A percentile compares a stretch with the other conserved stretches of the same genome.
phyloP scores from a whole-genome alignment of 2,329 filamentous ascomycete species.

The Epicoccum nigrum region DNA sequence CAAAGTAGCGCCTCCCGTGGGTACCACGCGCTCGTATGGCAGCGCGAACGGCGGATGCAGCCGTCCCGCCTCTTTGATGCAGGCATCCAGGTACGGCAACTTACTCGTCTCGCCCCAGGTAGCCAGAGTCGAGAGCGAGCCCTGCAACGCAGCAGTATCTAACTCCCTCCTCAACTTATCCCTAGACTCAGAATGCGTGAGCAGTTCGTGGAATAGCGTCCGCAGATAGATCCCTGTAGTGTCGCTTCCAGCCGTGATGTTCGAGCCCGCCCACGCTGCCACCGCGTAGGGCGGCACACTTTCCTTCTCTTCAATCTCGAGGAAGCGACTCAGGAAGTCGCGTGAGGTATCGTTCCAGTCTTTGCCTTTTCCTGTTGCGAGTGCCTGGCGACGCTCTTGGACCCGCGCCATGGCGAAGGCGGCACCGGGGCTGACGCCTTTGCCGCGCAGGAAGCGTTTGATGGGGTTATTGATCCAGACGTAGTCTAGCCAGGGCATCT shows the following conservation, averaged over 20 bases:
- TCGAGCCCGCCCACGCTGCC: conserved; percentile 21
- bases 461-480: too few species aligned
- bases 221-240: conserved; percentile 46
- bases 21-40: conserved; percentile 48
- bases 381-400: too few species aligned
- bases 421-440: too few species aligned
- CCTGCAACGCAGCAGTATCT: too few species aligned
- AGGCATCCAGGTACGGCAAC: conserved; percentile 50
- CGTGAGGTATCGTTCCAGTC: too few species aligned
- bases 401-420: too few species aligned
- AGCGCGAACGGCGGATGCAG: conserved; percentile 52
- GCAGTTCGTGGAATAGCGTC: conserved; percentile 47
- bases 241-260: conserved; percentile 33
- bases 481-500: too few species aligned
- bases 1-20: conserved; percentile 38
- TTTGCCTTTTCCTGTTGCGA: too few species aligned
- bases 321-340: conserved; percentile 23
- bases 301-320: conserved; percentile 20
- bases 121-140: too few species aligned
- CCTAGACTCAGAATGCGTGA: conserved; percentile 26
- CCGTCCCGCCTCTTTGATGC: conserved; percentile 53
- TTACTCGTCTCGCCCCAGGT: not conserved
- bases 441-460: too few species aligned
- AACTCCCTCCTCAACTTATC: too few species aligned
- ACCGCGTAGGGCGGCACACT: too few species aligned